Conservation (phyloP, 2,329 filamentous ascomycete genomes). For the Aureobasidium subglaciale region DNA sequence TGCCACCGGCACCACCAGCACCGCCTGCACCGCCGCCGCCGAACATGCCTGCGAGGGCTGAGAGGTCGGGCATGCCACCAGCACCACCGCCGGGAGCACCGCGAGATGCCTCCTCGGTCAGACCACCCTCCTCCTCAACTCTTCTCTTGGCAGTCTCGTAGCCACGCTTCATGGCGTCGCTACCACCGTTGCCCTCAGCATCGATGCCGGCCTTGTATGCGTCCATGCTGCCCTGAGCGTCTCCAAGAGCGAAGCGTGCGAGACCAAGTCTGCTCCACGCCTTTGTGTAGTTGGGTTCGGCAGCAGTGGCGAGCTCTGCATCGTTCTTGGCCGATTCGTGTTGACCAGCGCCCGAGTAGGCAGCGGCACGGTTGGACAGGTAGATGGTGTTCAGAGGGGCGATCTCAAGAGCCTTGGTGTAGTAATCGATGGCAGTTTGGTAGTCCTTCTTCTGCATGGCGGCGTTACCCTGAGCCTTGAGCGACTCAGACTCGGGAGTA, state of each 20-base stretch:
- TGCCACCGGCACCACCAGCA: slow-evolving; percentile 62
- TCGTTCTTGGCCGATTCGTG: slow-evolving; percentile 79
- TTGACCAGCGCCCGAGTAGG: slow-evolving; percentile 76
- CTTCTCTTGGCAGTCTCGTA: slow-evolving; percentile 86
- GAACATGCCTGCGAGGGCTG: slow-evolving; percentile 38
- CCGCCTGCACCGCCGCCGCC: slow-evolving; percentile 39
- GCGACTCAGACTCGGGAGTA: slow-evolving; percentile 74
- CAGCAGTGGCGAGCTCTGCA: slow-evolving; percentile 79
- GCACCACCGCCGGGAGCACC: slow-evolving; percentile 28
- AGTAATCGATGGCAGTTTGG: slow-evolving; percentile 69
- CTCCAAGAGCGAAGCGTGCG: slow-evolving; percentile 83
- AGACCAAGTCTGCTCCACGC: slow-evolving; percentile 92
- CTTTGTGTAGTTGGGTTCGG: slow-evolving; percentile 93
- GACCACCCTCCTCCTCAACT: slow-evolving; percentile 67
- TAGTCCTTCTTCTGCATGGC: slow-evolving; percentile 96
- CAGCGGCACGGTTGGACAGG: slow-evolving; percentile 93
- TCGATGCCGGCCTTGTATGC: slow-evolving; percentile 91
- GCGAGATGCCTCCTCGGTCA: slow-evolving; percentile 31
- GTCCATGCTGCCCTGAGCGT: slow-evolving; percentile 86
- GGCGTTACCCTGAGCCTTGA: slow-evolving; percentile 88
- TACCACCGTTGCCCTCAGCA: slow-evolving; percentile 86
- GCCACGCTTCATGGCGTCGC: slow-evolving; percentile 95
- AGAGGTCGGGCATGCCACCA: slow-evolving; percentile 38
- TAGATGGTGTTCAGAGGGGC: slow-evolving; percentile 87
- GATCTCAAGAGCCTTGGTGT: slow-evolving; percentile 77